phyloP scores from a whole-genome alignment of 768 basidiomycete genomes.

The Amanita muscaria region DNA sequence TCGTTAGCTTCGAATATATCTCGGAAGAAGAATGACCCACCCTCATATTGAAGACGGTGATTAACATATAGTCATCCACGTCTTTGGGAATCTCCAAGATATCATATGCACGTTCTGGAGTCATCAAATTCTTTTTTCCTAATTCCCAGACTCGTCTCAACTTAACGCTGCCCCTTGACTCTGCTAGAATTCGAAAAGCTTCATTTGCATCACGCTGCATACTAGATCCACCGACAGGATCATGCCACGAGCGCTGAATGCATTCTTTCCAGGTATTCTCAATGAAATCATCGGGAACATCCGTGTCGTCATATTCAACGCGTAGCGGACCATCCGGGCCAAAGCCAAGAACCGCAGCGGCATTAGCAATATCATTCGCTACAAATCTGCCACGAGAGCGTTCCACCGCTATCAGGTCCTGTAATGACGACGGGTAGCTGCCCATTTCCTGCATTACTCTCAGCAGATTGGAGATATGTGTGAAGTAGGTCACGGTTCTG shows the following conservation, averaged over 20 bases:
- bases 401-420: constrained; percentile 53
- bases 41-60: constrained; percentile 64
- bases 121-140: constrained; percentile 51
- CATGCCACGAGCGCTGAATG: constrained; percentile 46
- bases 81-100: constrained; percentile 61
- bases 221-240: constrained; percentile 38
- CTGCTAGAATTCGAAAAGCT: constrained; percentile 61
- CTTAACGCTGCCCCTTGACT: constrained; percentile 43
- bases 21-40: constrained; percentile 27
- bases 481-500: constrained; percentile 56
- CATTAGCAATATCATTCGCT: constrained; percentile 39
- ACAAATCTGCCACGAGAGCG: constrained; percentile 58
- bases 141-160: constrained; percentile 45
- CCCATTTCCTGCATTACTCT: constrained; percentile 39
- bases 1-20: constrained; percentile 10
- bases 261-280: constrained; percentile 61
- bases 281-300: constrained; percentile 62
- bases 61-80: constrained; percentile 71
- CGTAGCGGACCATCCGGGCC: constrained; percentile 47
- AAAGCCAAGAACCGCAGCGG: constrained; percentile 53
- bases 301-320: constrained; percentile 57
- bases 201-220: constrained; percentile 51
- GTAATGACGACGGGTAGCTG: constrained; percentile 38
- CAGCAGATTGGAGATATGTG: constrained; percentile 44
- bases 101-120: constrained; percentile 60